phyloP scores from a whole-genome alignment of 2,329 filamentous ascomycete genomes.

The Byssothecium circinans region DNA sequence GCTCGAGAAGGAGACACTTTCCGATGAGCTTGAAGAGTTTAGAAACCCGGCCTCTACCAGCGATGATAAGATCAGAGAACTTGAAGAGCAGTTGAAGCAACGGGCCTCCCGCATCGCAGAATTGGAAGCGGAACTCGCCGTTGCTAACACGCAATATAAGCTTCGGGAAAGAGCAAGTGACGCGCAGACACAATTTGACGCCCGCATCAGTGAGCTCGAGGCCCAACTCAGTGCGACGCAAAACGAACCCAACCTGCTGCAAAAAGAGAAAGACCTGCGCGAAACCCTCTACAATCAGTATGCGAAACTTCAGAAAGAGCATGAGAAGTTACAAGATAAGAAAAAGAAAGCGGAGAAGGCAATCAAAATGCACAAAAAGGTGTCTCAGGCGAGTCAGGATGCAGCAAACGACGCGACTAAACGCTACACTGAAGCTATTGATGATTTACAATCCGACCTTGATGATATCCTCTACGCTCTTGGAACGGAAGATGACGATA shows the following conservation, averaged over 20 bases:
- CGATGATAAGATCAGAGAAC: not conserved
- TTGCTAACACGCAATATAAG: not conserved
- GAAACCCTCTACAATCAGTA: not conserved
- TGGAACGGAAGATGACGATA: not conserved
- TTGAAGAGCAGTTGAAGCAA: not conserved
- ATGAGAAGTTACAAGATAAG: not conserved
- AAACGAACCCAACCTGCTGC: not conserved
- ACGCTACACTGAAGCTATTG: not conserved
- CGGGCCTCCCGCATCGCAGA: not conserved
- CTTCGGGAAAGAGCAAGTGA: not conserved
- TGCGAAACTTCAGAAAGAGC: not conserved
- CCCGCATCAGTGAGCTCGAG: not conserved
- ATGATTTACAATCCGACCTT: not conserved
- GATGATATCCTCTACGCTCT: not conserved
- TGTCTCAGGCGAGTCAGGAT: not conserved
- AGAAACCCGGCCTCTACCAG: not conserved
- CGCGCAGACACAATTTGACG: not conserved
- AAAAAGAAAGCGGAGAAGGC: not conserved
- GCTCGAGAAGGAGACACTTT: not conserved
- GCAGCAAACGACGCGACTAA: not conserved
- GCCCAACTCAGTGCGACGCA: not conserved
- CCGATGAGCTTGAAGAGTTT: not conserved
- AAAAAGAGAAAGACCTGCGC: not conserved
- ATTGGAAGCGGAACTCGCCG: not conserved
- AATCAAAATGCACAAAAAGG: not conserved